These are phyloP conservation scores for Caloboletus firmus DNA, from an alignment of 1,284 basidiomycete genomes.

Conservation along the genomic window DNA sequence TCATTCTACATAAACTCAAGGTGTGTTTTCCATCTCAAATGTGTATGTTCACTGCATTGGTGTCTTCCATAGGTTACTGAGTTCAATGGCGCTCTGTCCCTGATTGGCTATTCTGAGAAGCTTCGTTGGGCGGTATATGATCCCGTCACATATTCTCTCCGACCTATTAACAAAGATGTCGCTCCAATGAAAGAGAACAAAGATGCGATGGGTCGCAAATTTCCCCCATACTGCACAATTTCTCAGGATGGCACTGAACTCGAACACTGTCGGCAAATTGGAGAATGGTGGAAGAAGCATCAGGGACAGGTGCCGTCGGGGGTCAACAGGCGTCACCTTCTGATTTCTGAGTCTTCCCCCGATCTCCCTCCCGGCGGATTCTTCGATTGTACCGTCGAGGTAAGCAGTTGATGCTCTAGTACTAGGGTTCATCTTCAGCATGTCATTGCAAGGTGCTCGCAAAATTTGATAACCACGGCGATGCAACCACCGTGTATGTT, in stretches of 20 bases:
- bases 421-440: background rate
- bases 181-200: constrained; percentile 30
- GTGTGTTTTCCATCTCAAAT: no score
- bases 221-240: constrained; percentile 37
- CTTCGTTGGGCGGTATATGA: constrained; percentile 38
- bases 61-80: constrained; percentile 36
- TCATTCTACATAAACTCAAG: constrained; percentile 35
- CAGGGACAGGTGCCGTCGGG: no score
- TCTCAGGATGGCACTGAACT: constrained; percentile 30
- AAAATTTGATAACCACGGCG: constrained; percentile 38
- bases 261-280: constrained; percentile 39
- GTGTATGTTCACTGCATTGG: no score
- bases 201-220: constrained; percentile 31
- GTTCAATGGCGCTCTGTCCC: constrained; percentile 35
- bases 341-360: constrained; percentile 53
- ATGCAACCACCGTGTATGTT: constrained; percentile 54
- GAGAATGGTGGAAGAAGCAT: constrained; percentile 54
- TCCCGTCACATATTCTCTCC: constrained; percentile 13
- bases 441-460: constrained; percentile 46
- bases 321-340: constrained; percentile 42
- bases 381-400: constrained; percentile 71
- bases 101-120: constrained; percentile 43
- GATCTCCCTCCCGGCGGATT: constrained; percentile 48
- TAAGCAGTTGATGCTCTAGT: constrained; percentile 29
- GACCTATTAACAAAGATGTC: constrained; percentile 24